Evolutionary conservation across 192 early-diverging fungal genomes (phyloP).

Genomic region (Backusella australiensis): DNA sequence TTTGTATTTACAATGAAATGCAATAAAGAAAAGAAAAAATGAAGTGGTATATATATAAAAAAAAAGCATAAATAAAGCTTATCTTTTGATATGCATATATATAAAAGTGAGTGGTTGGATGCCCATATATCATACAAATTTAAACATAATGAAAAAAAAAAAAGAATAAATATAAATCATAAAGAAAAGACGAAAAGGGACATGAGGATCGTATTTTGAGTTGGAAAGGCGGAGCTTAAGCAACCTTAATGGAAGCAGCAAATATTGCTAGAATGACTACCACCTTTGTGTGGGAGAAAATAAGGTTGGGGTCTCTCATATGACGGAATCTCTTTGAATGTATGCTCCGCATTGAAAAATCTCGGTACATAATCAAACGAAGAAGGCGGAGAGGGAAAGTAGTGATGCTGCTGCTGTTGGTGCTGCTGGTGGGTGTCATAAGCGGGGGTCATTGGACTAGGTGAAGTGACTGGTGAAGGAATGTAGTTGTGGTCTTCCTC

Average conservation of each 20-base stretch:
- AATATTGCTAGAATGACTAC: background rate
- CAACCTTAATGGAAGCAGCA: background rate
- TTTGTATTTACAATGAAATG: background rate
- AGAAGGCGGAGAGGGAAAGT: conserved; percentile 1
- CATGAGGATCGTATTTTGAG: background rate
- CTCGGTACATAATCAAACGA: background rate
- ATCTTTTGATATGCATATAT: background rate
- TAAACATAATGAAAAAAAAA: background rate
- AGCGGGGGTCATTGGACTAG: background rate
- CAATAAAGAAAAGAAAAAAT: background rate
- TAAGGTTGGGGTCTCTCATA: conserved; percentile 2
- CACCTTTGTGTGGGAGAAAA: background rate
- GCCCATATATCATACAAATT: conserved; percentile 1
- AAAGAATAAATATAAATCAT: background rate
- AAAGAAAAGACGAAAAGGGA: background rate
- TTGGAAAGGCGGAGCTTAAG: background rate
- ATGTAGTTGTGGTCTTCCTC: background rate
- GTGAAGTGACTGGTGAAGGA: background rate
- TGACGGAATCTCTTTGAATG: conserved; percentile 10
- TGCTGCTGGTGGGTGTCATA: background rate
- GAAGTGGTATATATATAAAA: background rate
- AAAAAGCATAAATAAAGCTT: background rate
- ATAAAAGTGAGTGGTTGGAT: background rate
- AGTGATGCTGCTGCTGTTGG: background rate
- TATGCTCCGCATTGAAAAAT: conserved; percentile 7